phyloP scores from a whole-genome alignment of 2,329 filamentous ascomycete genomes.

The Aschersonia sp. region DNA sequence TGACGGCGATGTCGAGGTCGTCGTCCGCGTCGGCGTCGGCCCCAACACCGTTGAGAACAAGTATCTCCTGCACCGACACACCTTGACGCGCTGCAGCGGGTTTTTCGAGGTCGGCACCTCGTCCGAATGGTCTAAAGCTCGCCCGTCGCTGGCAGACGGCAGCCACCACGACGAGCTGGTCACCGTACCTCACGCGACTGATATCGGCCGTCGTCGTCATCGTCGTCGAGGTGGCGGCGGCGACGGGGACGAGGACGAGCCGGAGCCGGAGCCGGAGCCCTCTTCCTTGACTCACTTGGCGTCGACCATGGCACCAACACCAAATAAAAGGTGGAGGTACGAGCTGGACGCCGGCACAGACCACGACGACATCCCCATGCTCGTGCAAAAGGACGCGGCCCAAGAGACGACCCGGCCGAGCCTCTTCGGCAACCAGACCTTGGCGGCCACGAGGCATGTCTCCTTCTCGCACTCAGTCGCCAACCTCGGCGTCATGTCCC shows the following conservation, averaged over 20 bases:
- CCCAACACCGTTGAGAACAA: constrained; percentile 51
- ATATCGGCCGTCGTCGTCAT: no score
- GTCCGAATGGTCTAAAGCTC: constrained; percentile 49
- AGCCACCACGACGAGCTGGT: constrained; percentile 16
- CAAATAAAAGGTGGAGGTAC: constrained; percentile 61
- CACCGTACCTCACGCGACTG: no score
- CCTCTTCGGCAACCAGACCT: constrained; percentile 4
- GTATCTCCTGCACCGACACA: constrained; percentile 79
- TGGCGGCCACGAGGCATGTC: constrained; percentile 28
- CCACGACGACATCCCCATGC: constrained; percentile 69
- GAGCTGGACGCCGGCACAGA: constrained; percentile 67
- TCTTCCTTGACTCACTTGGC: not conserved
- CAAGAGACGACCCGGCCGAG: constrained; percentile 4
- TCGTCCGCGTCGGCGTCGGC: constrained; percentile 47
- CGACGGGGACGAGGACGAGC: not conserved
- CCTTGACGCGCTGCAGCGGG: constrained; percentile 76
- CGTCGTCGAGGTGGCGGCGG: no score
- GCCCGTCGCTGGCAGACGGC: constrained; percentile 14
- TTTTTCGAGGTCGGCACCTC: constrained; percentile 85
- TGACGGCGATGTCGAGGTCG: constrained; percentile 84
- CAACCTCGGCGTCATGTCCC: constrained; percentile 45
- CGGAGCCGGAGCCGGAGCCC: not conserved
- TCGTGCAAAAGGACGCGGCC: constrained; percentile 59
- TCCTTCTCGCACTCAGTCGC: constrained; percentile 77
- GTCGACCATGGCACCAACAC: not conserved